A percentile compares a stretch with the other conserved stretches of the same genome.
Evolutionary conservation across 176 grass and related monocot species (phyloP).

Genomic region (Bromus sterilis): DNA sequence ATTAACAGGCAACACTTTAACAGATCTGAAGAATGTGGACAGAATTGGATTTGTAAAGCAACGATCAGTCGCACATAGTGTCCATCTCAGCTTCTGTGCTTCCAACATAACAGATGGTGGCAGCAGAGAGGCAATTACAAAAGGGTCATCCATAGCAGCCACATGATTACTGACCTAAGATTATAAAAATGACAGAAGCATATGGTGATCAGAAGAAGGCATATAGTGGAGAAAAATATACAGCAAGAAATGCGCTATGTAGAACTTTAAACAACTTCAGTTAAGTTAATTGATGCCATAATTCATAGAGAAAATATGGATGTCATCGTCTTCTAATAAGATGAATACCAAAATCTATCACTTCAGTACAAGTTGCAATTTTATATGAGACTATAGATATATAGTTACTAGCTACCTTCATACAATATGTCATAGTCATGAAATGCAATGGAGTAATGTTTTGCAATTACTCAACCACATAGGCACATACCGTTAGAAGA

Average conservation of each 20-base stretch:
- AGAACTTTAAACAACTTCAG: not conserved
- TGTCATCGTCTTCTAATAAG: not conserved
- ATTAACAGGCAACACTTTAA: slow-evolving; percentile 93
- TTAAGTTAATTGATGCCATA: not conserved
- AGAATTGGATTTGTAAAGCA: slow-evolving; percentile 85
- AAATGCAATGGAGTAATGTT: not conserved
- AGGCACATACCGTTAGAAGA: slow-evolving; percentile 62
- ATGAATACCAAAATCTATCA: not conserved
- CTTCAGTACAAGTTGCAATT: not conserved
- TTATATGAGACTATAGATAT: not conserved
- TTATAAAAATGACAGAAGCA: slow-evolving; percentile 7
- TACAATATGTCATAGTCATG: not conserved
- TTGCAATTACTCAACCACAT: not conserved
- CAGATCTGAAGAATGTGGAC: slow-evolving; percentile 79
- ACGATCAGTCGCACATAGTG: slow-evolving; percentile 82
- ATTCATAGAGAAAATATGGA: not conserved
- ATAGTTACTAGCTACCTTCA: not conserved
- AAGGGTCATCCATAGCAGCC: slow-evolving; percentile 86
- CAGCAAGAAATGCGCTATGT: not conserved
- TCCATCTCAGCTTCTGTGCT: slow-evolving; percentile 86
- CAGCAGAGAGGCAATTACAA: slow-evolving; percentile 80
- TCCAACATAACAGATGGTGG: slow-evolving; percentile 73
- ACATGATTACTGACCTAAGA: slow-evolving; percentile 96
- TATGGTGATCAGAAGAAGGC: not conserved
- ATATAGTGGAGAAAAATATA: not conserved